phyloP scores from a whole-genome alignment of 129 eudicot genomes.

The Lactuca saligna region DNA sequence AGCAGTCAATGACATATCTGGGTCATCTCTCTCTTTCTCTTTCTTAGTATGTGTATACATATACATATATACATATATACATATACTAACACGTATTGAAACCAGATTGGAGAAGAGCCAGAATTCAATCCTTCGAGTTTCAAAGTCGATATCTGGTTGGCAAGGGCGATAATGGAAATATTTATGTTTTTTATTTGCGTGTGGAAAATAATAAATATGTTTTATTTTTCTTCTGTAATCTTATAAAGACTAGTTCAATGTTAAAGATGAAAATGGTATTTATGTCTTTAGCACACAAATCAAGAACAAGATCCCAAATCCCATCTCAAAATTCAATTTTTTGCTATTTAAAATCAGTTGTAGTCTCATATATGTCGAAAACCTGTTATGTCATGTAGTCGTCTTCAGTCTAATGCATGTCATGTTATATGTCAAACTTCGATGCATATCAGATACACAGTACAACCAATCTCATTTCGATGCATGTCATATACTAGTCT shows the following conservation, averaged over 20 bases:
- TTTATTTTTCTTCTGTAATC: background rate
- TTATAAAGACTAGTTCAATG: background rate
- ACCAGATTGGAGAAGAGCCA: constrained; percentile 33
- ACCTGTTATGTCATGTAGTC: too few species aligned
- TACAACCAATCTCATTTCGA: too few species aligned
- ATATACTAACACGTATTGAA: background rate
- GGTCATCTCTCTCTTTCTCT: constrained; percentile 42
- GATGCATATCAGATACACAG: too few species aligned
- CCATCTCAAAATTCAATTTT: too few species aligned
- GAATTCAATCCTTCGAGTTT: constrained; percentile 42
- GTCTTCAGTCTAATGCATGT: too few species aligned
- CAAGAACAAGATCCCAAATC: too few species aligned
- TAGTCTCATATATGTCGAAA: too few species aligned
- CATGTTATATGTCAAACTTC: too few species aligned
- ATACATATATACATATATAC: background rate
- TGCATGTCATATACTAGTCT: too few species aligned
- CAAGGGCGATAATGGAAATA: constrained; percentile 42
- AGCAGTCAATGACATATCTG: constrained; percentile 68
- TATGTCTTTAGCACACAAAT: too few species aligned
- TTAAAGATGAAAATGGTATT: too few species aligned
- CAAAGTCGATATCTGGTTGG: constrained; percentile 62
- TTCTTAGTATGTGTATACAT: constrained; percentile 3
- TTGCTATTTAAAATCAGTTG: too few species aligned
- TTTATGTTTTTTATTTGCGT: background rate
- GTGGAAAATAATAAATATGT: background rate